These are phyloP conservation scores for Darksidea phi DNA, from an alignment of 495 filamentous ascomycete species.

Conservation along the genomic window DNA sequence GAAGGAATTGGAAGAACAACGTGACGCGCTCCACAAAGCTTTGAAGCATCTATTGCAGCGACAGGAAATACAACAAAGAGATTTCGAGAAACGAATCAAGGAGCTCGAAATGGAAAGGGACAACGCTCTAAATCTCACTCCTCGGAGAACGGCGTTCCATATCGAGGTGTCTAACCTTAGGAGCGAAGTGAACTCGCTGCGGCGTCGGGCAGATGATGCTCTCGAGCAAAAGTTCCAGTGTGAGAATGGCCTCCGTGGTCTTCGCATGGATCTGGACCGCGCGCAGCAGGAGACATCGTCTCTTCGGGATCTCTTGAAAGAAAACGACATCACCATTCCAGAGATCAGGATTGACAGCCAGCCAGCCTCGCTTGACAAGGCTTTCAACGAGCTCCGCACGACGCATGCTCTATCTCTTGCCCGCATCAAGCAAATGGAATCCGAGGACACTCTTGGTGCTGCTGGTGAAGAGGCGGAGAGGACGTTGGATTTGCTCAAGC, in stretches of 20 bases:
- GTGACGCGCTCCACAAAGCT: slow-evolving; percentile 85
- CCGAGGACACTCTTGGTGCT: slow-evolving; percentile 36
- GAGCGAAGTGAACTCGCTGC: slow-evolving; percentile 79
- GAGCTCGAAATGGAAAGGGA: slow-evolving; percentile 76
- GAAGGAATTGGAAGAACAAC: slow-evolving; percentile 89
- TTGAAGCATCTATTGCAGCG: slow-evolving; percentile 84
- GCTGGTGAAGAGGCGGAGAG: slow-evolving; percentile 50
- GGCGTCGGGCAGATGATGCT: slow-evolving; percentile 88
- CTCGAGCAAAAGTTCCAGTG: slow-evolving; percentile 96
- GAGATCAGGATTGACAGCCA: slow-evolving; percentile 37
- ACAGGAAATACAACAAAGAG: slow-evolving; percentile 75
- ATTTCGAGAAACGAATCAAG: slow-evolving; percentile 73
- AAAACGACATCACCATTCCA: slow-evolving; percentile 78
- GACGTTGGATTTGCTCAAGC: slow-evolving; percentile 63
- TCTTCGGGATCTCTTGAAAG: slow-evolving; percentile 73
- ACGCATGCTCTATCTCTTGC: slow-evolving; percentile 55
- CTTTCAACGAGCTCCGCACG: slow-evolving; percentile 75
- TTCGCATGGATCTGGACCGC: slow-evolving; percentile 97
- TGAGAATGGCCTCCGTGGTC: slow-evolving; percentile 84
- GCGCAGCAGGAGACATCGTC: slow-evolving; percentile 88
- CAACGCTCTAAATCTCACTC: slow-evolving; percentile 65
- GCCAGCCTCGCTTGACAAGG: slow-evolving; percentile 72
- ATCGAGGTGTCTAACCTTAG: slow-evolving; percentile 75
- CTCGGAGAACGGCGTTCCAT: slow-evolving; percentile 74
- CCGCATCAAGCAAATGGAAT: slow-evolving; percentile 57